Evolutionary conservation across 208 protist species (phyloP).

Genomic region (Wallacemonas rigidus): DNA sequence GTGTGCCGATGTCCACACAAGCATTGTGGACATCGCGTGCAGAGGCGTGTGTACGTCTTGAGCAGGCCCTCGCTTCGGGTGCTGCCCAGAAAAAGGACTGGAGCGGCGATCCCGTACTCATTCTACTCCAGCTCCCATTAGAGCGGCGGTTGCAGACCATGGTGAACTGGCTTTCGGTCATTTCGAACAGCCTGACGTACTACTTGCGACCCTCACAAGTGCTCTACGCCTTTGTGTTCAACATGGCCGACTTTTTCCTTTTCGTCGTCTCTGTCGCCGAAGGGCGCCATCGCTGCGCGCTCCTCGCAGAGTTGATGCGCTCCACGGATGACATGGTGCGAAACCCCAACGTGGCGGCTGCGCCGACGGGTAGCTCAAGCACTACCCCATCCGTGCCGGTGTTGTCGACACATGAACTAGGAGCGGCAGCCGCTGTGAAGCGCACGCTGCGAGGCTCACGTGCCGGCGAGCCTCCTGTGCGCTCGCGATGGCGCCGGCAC

Average conservation of each 20-base stretch:
- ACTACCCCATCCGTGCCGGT: neutral
- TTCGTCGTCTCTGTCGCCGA: conserved; percentile 21
- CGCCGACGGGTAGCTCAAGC: neutral
- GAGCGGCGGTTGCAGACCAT: conserved; percentile 29
- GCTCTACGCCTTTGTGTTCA: conserved; percentile 61
- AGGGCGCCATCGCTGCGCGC: neutral
- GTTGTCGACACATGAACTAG: conserved; percentile 17
- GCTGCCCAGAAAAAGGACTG: conserved; percentile 2
- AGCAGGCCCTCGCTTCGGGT: neutral
- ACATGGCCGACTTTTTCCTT: conserved; percentile 45
- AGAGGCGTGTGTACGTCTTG: neutral
- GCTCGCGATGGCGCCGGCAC: neutral
- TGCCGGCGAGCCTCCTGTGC: neutral
- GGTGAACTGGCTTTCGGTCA: conserved; percentile 51
- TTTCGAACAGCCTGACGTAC: conserved; percentile 66
- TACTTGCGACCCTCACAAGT: conserved; percentile 61
- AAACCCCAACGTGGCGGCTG: neutral
- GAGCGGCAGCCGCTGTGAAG: conserved; percentile 12
- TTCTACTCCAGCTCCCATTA: conserved; percentile 31
- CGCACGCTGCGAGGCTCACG: neutral
- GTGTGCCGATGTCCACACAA: neutral
- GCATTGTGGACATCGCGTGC: neutral
- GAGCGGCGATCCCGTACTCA: conserved; percentile 26
- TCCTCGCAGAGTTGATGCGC: conserved; percentile 7
- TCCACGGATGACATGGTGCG: neutral